Conservation (phyloP, 2,329 filamentous ascomycete genomes). For the Trichoderma gracile region DNA sequence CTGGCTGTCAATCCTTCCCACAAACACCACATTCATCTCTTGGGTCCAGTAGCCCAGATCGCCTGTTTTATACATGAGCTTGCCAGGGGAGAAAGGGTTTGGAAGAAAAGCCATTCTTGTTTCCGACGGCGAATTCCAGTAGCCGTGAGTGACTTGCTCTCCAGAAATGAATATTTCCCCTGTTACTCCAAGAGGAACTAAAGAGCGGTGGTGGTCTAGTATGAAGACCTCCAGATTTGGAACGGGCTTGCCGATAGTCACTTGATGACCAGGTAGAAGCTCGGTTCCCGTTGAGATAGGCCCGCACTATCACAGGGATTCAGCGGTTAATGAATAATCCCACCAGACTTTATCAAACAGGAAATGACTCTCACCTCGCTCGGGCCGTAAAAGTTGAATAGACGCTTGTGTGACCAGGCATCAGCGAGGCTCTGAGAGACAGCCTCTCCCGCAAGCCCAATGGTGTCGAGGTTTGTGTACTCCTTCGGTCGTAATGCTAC, state of each 20-base stretch:
- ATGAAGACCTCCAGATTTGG: background rate
- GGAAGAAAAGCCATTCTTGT: background rate
- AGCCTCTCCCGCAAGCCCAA: slow-evolving; percentile 12
- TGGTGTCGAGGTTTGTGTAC: background rate
- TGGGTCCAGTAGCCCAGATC: slow-evolving; percentile 4
- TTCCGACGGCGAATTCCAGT: background rate
- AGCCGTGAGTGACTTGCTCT: background rate
- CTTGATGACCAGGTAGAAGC: background rate
- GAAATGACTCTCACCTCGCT: background rate
- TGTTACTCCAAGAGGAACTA: background rate
- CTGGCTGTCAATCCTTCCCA: slow-evolving; percentile 5
- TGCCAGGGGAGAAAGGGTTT: background rate
- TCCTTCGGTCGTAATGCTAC: background rate
- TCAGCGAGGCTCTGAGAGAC: slow-evolving; percentile 6
- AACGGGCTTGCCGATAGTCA: background rate
- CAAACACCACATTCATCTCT: background rate
- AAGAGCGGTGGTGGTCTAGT: background rate
- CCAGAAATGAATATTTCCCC: slow-evolving; percentile 9
- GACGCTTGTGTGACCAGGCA: slow-evolving; percentile 7
- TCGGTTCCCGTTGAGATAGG: slow-evolving; percentile 6
- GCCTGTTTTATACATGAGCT: background rate
- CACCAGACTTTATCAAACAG: background rate
- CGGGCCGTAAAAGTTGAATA: slow-evolving; percentile 15
- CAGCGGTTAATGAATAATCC: background rate
- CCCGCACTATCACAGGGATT: background rate